These are phyloP conservation scores for Neurospora sp. DNA, from an alignment of 495 filamentous ascomycete species.

Conservation along the genomic window DNA sequence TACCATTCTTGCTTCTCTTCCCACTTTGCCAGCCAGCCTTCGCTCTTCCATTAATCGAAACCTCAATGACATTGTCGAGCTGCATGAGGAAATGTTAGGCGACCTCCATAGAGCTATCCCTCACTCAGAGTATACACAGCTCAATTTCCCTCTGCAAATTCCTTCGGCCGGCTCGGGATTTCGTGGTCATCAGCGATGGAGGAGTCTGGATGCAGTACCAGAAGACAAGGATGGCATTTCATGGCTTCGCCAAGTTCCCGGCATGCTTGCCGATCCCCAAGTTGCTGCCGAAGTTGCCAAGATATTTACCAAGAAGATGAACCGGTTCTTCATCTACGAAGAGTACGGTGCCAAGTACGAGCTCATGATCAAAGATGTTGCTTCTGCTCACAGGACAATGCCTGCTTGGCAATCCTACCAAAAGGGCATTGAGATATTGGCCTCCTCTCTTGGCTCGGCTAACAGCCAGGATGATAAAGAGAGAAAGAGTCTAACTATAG, in stretches of 20 bases:
- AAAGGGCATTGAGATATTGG: slow-evolving; percentile 77
- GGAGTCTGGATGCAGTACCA: slow-evolving; percentile 50
- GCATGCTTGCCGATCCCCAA: slow-evolving; percentile 55
- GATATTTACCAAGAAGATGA: slow-evolving; percentile 69
- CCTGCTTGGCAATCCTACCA: slow-evolving; percentile 75
- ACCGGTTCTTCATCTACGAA: slow-evolving; percentile 74
- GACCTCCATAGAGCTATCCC: slow-evolving; percentile 55
- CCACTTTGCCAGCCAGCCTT: slow-evolving; percentile 43
- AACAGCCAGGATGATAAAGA: slow-evolving; percentile 52
- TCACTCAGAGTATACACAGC: slow-evolving; percentile 49
- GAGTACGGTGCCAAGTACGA: slow-evolving; percentile 85
- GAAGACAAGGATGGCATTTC: slow-evolving; percentile 32
- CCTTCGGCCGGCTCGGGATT: slow-evolving; percentile 3
- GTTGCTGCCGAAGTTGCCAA: slow-evolving; percentile 66
- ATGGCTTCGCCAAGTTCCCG: slow-evolving; percentile 37
- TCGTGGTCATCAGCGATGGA: slow-evolving; percentile 43
- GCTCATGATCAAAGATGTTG: slow-evolving; percentile 64
- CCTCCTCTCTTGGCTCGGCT: slow-evolving; percentile 61
- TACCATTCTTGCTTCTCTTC: slow-evolving; percentile 51
- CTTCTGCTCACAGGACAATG: slow-evolving; percentile 54
- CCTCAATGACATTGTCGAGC: slow-evolving; percentile 56
- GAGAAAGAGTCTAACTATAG: slow-evolving; percentile 66
- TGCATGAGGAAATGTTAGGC: slow-evolving; percentile 60
- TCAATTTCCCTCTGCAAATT: slow-evolving; percentile 18
- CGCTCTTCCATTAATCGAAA: slow-evolving; percentile 55